Conservation (phyloP, 2,329 filamentous ascomycete genomes). For the Sporothrix pseudoabietina region DNA sequence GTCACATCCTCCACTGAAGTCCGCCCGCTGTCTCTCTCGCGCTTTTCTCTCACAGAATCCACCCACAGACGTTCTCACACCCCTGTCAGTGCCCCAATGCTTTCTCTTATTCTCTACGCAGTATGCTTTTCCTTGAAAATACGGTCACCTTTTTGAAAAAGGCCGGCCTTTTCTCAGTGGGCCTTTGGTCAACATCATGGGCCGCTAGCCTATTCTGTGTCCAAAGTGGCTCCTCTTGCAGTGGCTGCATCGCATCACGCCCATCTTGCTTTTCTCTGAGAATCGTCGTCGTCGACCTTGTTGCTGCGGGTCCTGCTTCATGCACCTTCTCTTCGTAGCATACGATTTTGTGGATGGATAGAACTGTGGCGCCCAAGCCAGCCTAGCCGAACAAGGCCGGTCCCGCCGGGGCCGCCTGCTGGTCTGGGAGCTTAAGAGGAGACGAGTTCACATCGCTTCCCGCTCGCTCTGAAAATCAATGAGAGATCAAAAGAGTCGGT, state of each 20-base stretch:
- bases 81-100: not conserved
- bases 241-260: not conserved
- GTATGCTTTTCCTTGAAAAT: not conserved
- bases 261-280: slow-evolving; percentile 3
- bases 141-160: not conserved
- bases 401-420: slow-evolving; percentile 16
- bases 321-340: not conserved
- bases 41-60: not conserved
- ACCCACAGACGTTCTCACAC: not conserved
- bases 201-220: not conserved
- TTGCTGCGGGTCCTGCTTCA: not conserved
- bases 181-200: not conserved
- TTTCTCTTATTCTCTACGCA: not conserved
- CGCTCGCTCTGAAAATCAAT: not conserved
- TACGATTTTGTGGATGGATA: not conserved
- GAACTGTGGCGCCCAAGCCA: not conserved
- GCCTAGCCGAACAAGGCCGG: not conserved
- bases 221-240: not conserved
- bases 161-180: not conserved
- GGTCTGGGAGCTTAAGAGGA: not conserved
- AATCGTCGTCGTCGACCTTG: not conserved
- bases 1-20: slow-evolving; percentile 14
- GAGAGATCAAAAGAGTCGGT: not conserved
- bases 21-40: not conserved
- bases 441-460: not conserved